Base-by-base conservation (phyloP, 176 grass and related monocot genomes). In the Secale cereale region DNA sequence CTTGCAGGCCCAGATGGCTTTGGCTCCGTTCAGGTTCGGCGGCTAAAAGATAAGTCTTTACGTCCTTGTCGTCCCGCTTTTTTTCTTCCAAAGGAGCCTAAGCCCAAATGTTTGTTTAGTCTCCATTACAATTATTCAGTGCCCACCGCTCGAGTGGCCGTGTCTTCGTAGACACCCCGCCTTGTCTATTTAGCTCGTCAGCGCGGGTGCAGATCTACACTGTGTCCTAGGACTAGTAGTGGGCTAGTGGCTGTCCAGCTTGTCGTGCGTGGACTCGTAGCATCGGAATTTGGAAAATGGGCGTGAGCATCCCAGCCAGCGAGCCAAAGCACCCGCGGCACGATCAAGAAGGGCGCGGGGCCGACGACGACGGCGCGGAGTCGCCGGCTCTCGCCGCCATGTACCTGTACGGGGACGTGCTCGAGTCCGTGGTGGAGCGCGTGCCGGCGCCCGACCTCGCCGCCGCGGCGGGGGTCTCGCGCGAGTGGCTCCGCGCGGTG, bases 361-460 rank as follows among this genome's bases (percentile, higher is more conserved):
- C 69, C 28, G 69, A 30, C 8, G 69, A 4, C 16, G 61, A 56
- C 28, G 81, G 5, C 56, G 59, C 29, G 29, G 45, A 48, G 43
- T 86, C 88, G 59, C 59, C 35, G 57, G 83, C 69, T 56, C 39
- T 89, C 19, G 90, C 82, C 7, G 82, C 17, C 17, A 28, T 80
- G 25, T 85, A 87, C 41, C 83, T 98, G 12, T 88, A 94, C 60
- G 96, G 93, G 10, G 96, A 98, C 67, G 81, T 98, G 56, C 91
- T 98, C 4, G 93, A 98, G 77, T 82, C 93, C 6, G 91, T 98
- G 31, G 77, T 94, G 65, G 82, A 65, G 22, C 89, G 68, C 4
- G 85, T 90, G 13, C 90, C 93, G 8, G 79, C 78, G 8, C 26
- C 91, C 2, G 96, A 98, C 43, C 93, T 98, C 40, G 78, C 94